Conservation (phyloP, 257 asterid species). For the Cruciata laevipes region DNA sequence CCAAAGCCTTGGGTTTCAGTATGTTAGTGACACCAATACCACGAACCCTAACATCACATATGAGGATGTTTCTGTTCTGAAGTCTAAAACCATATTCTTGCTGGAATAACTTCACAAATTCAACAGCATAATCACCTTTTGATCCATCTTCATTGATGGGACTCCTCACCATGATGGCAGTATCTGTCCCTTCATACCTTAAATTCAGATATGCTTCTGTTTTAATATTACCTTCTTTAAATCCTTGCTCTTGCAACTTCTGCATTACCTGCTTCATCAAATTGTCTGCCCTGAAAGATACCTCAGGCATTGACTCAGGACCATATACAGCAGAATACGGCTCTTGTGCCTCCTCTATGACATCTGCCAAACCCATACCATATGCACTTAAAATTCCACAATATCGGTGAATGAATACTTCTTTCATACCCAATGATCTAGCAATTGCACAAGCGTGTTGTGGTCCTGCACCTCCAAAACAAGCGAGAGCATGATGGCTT, state of each 20-base stretch:
- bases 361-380: constrained; percentile 99
- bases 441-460: constrained; percentile 99
- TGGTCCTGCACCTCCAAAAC: constrained; percentile 99
- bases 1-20: constrained; percentile 57
- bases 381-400: constrained; percentile 96
- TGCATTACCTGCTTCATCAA: constrained; percentile 49
- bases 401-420: constrained; percentile 75
- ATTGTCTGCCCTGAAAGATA: constrained; percentile 49
- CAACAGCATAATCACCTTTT: constrained; percentile 67
- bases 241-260: constrained; percentile 74
- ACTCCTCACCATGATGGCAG: constrained; percentile 82
- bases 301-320: constrained; percentile 64
- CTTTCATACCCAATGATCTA: constrained; percentile 92
- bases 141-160: constrained; percentile 46
- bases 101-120: constrained; percentile 68
- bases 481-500: constrained; percentile 85
- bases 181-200: constrained; percentile 94
- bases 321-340: constrained; percentile 80
- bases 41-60: constrained; percentile 91
- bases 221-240: constrained; percentile 55
- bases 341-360: constrained; percentile 87
- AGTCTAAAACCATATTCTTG: constrained; percentile 92
- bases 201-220: constrained; percentile 75
- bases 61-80: constrained; percentile 64
- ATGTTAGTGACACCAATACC: constrained; percentile 85